phyloP scores from a whole-genome alignment of 2,329 filamentous ascomycete species.

The Alternaria tenuissima region DNA sequence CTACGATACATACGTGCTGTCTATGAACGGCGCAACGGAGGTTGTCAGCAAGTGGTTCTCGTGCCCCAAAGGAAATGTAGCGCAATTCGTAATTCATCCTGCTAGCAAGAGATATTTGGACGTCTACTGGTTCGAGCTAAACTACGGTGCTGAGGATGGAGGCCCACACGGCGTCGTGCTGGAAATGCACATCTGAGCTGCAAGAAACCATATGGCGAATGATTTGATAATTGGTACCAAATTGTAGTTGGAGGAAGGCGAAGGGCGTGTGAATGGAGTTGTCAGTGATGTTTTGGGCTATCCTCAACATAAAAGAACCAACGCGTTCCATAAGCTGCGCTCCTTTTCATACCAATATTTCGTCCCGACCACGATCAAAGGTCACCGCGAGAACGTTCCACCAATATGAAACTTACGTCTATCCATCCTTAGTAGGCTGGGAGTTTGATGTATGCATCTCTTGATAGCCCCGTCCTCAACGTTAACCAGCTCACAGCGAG shows the following conservation, averaged over 20 bases:
- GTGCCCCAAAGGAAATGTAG: conserved; percentile 33
- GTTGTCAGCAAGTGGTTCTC: conserved; percentile 24
- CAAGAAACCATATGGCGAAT: not conserved
- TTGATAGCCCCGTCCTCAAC: not conserved
- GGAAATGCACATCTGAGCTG: conserved; percentile 31
- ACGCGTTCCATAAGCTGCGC: not conserved
- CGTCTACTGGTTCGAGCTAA: conserved; percentile 43
- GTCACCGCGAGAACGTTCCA: not conserved
- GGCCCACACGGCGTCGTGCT: conserved; percentile 43
- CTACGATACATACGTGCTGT: conserved; percentile 6
- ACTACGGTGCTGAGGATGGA: conserved; percentile 26
- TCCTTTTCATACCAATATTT: not conserved
- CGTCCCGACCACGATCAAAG: not conserved
- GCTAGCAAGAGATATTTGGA: conserved; percentile 24
- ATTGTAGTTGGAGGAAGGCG: not conserved
- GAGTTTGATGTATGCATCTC: not conserved
- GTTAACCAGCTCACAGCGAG: not conserved
- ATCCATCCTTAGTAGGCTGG: not conserved
- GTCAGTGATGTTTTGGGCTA: not conserved
- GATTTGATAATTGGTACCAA: not conserved
- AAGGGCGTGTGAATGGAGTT: not conserved
- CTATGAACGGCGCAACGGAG: not conserved
- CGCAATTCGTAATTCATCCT: conserved; percentile 41
- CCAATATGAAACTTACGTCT: not conserved
- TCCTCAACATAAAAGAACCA: not conserved